Conservation (phyloP, 208 protist species). For the Leishmania guyanensis region DNA sequence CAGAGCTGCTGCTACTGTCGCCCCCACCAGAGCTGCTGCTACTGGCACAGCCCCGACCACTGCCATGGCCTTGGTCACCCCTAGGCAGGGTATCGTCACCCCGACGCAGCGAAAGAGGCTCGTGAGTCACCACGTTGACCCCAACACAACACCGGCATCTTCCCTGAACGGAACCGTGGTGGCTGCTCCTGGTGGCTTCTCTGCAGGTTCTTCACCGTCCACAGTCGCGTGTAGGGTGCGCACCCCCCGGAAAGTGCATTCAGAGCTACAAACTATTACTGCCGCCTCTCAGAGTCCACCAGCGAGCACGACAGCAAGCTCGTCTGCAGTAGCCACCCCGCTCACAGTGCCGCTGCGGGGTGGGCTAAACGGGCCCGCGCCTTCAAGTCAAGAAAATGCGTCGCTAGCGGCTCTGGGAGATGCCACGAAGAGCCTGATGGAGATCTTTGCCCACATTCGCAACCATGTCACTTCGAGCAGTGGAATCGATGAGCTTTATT, state of each 20-base stretch:
- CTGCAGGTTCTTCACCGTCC: neutral
- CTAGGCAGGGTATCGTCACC: constrained; percentile 1
- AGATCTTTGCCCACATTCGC: constrained; percentile 77
- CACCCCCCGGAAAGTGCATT: constrained; percentile 17
- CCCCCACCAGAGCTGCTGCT: constrained; percentile 1
- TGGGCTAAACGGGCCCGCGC: neutral
- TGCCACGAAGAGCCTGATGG: constrained; percentile 38
- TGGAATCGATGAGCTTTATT: constrained; percentile 83
- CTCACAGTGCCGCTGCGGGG: neutral
- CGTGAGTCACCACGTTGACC: constrained; percentile 27
- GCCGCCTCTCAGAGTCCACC: neutral
- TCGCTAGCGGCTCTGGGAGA: neutral
- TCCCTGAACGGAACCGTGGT: neutral
- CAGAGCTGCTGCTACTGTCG: neutral
- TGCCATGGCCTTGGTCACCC: neutral
- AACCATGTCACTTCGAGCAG: constrained; percentile 76
- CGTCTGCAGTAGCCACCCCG: neutral
- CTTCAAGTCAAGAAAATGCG: neutral
- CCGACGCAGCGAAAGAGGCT: constrained; percentile 24
- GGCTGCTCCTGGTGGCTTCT: neutral
- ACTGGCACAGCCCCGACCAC: neutral
- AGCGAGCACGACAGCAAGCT: constrained; percentile 4
- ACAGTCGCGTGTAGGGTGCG: constrained; percentile 4
- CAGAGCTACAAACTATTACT: neutral
- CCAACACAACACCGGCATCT: constrained; percentile 1